Evolutionary conservation across 208 protist species (phyloP).

Genomic region (Trypanosoma cruzi): DNA sequence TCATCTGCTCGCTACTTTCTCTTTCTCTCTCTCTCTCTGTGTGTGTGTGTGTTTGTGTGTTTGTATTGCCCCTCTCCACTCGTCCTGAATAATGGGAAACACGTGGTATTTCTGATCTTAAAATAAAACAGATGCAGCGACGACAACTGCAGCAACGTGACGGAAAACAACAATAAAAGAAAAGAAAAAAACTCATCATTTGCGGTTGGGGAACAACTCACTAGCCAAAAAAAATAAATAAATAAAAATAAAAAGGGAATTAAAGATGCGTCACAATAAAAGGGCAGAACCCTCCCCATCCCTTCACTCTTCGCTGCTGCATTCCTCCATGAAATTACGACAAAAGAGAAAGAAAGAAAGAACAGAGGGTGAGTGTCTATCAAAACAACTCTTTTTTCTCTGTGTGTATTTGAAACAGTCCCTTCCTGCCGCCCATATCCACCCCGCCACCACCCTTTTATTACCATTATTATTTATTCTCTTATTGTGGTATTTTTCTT

Average conservation of each 20-base stretch:
- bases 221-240: neutral
- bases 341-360: no score
- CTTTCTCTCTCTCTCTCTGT: neutral
- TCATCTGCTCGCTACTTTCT: neutral
- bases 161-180: neutral
- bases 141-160: constrained; percentile 6
- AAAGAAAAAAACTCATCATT: neutral
- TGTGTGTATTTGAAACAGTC: no score
- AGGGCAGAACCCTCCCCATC: no score
- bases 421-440: no score
- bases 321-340: no score
- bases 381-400: no score
- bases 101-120: neutral
- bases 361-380: no score
- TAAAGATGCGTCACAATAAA: neutral
- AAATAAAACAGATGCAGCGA: neutral
- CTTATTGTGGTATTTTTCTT: no score
- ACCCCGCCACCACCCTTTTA: no score
- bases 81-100: neutral
- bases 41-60: neutral
- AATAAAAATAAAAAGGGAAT: neutral
- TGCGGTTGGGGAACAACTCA: neutral
- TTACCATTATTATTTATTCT: no score
- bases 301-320: no score
- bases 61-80: neutral